These are phyloP conservation scores for Thinopyrum elongatum DNA, from an alignment of 176 grass and related monocot genomes.

Conservation along the genomic window DNA sequence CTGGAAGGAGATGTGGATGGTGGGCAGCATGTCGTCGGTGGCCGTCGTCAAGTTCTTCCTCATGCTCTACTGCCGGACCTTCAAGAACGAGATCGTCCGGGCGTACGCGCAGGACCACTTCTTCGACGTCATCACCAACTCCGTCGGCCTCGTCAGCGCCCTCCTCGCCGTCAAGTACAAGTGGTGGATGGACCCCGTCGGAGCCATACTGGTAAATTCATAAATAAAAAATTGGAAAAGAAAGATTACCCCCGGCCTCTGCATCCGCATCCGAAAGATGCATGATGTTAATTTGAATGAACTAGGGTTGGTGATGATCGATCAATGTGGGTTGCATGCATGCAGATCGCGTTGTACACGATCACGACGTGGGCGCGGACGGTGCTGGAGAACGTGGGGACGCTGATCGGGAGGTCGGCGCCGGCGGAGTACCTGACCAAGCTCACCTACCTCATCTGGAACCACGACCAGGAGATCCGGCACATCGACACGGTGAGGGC, in stretches of 20 bases:
- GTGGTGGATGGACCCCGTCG: constrained; percentile 95
- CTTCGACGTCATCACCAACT: constrained; percentile 98
- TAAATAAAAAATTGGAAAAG: too few relatives aligned
- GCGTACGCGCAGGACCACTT: constrained; percentile 95
- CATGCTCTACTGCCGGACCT: constrained; percentile 86
- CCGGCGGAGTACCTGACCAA: constrained; percentile 81
- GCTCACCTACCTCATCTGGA: constrained; percentile 91
- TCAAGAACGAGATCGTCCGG: constrained; percentile 86
- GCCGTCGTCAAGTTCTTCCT: constrained; percentile 83
- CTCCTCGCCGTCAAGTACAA: constrained; percentile 61
- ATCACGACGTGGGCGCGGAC: constrained; percentile 80
- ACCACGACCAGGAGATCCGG: constrained; percentile 64
- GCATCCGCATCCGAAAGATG: too few relatives aligned
- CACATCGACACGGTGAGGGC: constrained; percentile 86
- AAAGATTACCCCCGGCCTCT: too few relatives aligned
- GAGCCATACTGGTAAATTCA: constrained; percentile 75
- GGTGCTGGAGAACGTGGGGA: constrained; percentile 76
- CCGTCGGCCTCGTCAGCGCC: constrained; percentile 61
- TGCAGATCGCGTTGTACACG: constrained; percentile 79
- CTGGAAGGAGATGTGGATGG: constrained; percentile 77
- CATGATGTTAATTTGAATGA: background rate
- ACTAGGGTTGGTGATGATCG: background rate
- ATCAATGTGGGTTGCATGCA: too few relatives aligned
- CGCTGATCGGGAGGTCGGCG: constrained; percentile 69
- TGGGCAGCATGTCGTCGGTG: constrained; percentile 76